A percentile compares a stretch with the other conserved stretches of the same genome.
phyloP scores from a whole-genome alignment of 2,329 filamentous ascomycete species.

The Aspergillus quadrilineatus region DNA sequence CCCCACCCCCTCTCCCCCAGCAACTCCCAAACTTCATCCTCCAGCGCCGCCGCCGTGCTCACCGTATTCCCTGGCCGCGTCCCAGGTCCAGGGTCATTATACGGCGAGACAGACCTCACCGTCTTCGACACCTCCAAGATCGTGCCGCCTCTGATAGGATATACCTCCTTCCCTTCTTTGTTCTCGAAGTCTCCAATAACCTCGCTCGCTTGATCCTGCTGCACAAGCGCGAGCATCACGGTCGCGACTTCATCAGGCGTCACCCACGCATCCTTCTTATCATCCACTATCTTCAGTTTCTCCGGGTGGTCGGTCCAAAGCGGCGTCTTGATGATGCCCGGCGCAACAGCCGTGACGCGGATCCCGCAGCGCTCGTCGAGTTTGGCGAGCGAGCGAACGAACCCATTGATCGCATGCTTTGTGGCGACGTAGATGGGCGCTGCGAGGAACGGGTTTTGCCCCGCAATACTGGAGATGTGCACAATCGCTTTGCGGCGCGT shows the following conservation, averaged over 20 bases:
- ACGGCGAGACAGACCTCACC: constrained; percentile 51
- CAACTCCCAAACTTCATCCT: constrained; percentile 52
- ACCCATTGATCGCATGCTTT: constrained; percentile 51
- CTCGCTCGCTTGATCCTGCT: constrained; percentile 46
- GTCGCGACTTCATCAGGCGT: constrained; percentile 61
- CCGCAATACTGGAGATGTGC: constrained; percentile 52
- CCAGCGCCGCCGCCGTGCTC: constrained; percentile 35
- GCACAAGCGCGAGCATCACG: constrained; percentile 57
- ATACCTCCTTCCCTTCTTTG: constrained; percentile 25
- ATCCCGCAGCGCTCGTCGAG: constrained; percentile 54
- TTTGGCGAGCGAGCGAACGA: constrained; percentile 51
- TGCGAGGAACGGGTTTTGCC: constrained; percentile 39
- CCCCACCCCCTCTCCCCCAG: constrained; percentile 52
- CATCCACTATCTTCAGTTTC: constrained; percentile 54
- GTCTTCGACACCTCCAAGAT: constrained; percentile 58
- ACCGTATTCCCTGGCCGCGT: constrained; percentile 48
- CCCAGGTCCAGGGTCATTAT: constrained; percentile 56
- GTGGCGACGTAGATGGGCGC: constrained; percentile 50
- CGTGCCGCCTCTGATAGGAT: constrained; percentile 48
- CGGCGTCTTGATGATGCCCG: constrained; percentile 61
- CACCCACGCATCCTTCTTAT: constrained; percentile 55
- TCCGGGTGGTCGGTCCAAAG: constrained; percentile 63
- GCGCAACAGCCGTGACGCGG: constrained; percentile 60
- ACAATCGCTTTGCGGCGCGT: constrained; percentile 44
- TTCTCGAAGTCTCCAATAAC: constrained; percentile 34